Conservation (phyloP, 2,329 filamentous ascomycete species). For the Lachnum nothofagi region DNA sequence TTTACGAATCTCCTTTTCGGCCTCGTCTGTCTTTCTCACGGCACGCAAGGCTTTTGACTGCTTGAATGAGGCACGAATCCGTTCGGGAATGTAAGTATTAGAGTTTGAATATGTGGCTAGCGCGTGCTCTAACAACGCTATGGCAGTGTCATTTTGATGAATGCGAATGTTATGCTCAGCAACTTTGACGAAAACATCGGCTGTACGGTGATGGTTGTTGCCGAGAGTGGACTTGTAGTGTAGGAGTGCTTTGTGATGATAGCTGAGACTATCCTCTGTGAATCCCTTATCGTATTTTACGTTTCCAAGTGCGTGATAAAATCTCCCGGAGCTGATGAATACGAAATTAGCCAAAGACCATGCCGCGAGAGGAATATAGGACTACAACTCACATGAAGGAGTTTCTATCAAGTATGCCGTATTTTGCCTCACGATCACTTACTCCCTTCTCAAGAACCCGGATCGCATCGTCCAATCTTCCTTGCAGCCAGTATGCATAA, state of each 20-base stretch:
- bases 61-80: too few species aligned
- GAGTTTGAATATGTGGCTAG: not conserved
- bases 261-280: constrained; percentile 22
- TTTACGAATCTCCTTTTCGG: not conserved
- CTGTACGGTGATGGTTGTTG: constrained; percentile 27
- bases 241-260: constrained; percentile 20
- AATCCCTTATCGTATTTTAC: constrained; percentile 9
- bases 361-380: not conserved
- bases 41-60: not conserved
- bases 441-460: constrained; percentile 4
- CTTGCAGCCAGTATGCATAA: constrained; percentile 12
- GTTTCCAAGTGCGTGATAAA: constrained; percentile 15
- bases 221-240: constrained; percentile 26
- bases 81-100: not conserved
- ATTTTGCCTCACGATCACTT: constrained; percentile 9
- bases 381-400: constrained; percentile 14
- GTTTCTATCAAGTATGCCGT: constrained; percentile 5
- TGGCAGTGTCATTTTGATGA: constrained; percentile 5
- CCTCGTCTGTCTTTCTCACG: not conserved
- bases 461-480: constrained; percentile 5
- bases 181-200: constrained; percentile 23
- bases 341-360: not conserved
- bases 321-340: constrained; percentile 2
- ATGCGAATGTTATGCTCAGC: constrained; percentile 25
- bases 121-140: not conserved